Percentiles rank a stretch among this genome's conserved stretches.
Evolutionary conservation across 441 rosid species (phyloP).

Genomic region (Eruca vesicaria): DNA sequence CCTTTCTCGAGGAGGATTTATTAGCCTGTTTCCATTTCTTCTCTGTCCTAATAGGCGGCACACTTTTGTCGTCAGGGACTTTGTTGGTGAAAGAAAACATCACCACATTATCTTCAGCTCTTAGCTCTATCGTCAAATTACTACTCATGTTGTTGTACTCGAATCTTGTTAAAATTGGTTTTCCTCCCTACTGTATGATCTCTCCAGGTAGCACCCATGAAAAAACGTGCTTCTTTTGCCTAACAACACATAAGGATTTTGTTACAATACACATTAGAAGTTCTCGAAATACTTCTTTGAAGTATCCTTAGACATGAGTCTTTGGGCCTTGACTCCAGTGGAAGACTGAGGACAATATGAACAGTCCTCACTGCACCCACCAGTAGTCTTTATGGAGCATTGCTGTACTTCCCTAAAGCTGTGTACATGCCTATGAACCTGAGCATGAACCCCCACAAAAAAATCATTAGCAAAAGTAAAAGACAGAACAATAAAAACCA

Average conservation of each 20-base stretch:
- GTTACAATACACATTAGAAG: not conserved
- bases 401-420: constrained; percentile 98
- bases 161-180: constrained; percentile 68
- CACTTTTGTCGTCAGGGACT: constrained; percentile 9
- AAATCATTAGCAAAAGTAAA: too few species aligned
- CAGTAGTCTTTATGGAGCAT: constrained; percentile 97
- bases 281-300: not conserved
- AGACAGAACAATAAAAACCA: not conserved
- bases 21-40: constrained; percentile 46
- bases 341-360: constrained; percentile 98
- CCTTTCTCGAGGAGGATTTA: constrained; percentile 59
- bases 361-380: constrained; percentile 98
- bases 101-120: constrained; percentile 51
- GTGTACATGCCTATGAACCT: constrained; percentile 92
- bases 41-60: constrained; percentile 34
- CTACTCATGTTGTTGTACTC: constrained; percentile 39
- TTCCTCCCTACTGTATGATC: constrained; percentile 89
- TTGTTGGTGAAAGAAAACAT: constrained; percentile 56
- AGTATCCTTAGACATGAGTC: constrained; percentile 73
- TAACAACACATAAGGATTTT: constrained; percentile 33
- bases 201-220: constrained; percentile 99
- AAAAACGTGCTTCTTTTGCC: constrained; percentile 98
- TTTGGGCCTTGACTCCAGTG: constrained; percentile 81
- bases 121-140: constrained; percentile 52
- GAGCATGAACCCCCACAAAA: constrained; percentile 55